These are phyloP conservation scores for Cucumis sativus DNA, from an alignment of 306 rosid species.

Conservation along the genomic window Cucumber_9930_V3 NC_026658.2:16688501-16689000, in stretches of 20 bases:
- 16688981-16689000: slow-evolving; percentile 46
- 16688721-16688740: background rate
- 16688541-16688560: no score
- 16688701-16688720: no score
- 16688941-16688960: slow-evolving; percentile 1
- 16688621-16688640: no score
- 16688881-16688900: background rate
- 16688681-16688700: no score
- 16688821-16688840: background rate
- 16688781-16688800: background rate
- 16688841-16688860: background rate
- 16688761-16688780: background rate
- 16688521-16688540: no score
- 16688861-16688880: background rate
- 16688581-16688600: no score
- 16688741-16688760: background rate
- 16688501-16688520: background rate
- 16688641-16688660: no score
- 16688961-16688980: slow-evolving; percentile 77
- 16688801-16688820: background rate
- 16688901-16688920: background rate
- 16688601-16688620: no score
- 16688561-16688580: no score
- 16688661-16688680: no score
- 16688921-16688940: background rate